phyloP scores from a whole-genome alignment of 164 flowering plant species.

The Stephania yunnanensis region DNA sequence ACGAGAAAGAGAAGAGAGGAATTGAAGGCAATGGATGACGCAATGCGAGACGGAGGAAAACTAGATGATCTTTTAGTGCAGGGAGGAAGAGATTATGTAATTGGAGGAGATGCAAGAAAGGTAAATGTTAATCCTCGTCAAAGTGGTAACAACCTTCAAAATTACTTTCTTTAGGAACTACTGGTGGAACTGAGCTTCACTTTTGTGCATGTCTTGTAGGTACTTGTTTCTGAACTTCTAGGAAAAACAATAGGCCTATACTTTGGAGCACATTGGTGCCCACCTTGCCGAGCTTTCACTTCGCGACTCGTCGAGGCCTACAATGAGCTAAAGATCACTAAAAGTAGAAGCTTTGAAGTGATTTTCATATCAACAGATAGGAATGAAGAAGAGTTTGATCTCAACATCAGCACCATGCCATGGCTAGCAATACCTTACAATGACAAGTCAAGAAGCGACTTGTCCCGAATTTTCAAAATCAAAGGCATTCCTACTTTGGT shows the following conservation, averaged over 20 bases:
- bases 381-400: constrained; percentile 41
- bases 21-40: constrained; percentile 34
- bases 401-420: constrained; percentile 40
- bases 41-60: constrained; percentile 32
- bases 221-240: constrained; percentile 31
- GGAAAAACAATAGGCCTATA: constrained; percentile 60
- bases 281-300: constrained; percentile 50
- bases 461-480: constrained; percentile 46
- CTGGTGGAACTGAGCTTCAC: not conserved
- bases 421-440: constrained; percentile 56
- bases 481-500: constrained; percentile 49
- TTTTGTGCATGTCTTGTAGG: constrained; percentile 25
- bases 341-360: constrained; percentile 27
- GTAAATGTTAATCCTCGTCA: constrained; percentile 14
- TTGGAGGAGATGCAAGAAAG: constrained; percentile 33
- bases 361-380: constrained; percentile 47
- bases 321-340: constrained; percentile 23
- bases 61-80: constrained; percentile 37
- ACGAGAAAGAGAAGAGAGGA: constrained; percentile 36
- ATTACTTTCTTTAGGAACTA: not conserved
- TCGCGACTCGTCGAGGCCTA: constrained; percentile 37
- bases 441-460: constrained; percentile 42
- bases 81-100: constrained; percentile 29
- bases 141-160: not conserved
- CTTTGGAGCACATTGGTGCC: constrained; percentile 60